Base-by-base conservation (phyloP, 768 basidiomycete genomes). In the Tylopilus rubrobrunneus region DNA sequence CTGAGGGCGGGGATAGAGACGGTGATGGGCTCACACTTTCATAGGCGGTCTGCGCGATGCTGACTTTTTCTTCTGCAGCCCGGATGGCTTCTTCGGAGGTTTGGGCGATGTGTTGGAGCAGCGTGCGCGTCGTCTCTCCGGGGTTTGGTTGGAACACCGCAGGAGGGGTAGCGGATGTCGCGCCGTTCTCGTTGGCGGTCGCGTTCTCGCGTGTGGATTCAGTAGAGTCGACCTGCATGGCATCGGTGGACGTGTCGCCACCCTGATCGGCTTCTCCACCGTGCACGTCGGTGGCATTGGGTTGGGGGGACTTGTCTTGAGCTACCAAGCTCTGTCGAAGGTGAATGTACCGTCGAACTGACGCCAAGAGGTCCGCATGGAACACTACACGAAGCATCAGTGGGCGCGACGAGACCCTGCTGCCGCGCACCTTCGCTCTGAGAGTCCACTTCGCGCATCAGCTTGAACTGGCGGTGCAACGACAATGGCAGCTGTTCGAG, bases 401-500 rank as follows among this genome's bases (percentile, higher is more conserved):
- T 36, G 34, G 45, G 5, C 11, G 3, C 39, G 17, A 21, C 2
- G 41, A 14, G 21, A 41, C 39, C 27, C 41, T 43, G 17, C 25
- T 15, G 51, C 54, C 10, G 59, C 75, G 42, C 47, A 87, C 89
- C 72, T 40, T 77, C 70, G 34, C 78, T 75, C 65, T 88, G 83
- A 51, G 82, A 75, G 59, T 92, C 91, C 34, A 91, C 72, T 66
- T 93, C 89, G 7, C 76, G 74, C 68, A 91, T 78, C 29, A 93
- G 73, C 29, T 78, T 76, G 62, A 84, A 84, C 49, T 86, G 84
- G 42, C 91, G 76, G 54, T 86, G 84, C 21, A 92, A 67, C 27
- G 86, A 84, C 50, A 90, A 71, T 1, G 91, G 91, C 8, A 93
- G 70, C 65, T 91, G 87, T 55, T 90, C 87, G 48, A 92, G 76